phyloP scores from a whole-genome alignment of 345 rosid species.

The Pugionium cornutum region DNA sequence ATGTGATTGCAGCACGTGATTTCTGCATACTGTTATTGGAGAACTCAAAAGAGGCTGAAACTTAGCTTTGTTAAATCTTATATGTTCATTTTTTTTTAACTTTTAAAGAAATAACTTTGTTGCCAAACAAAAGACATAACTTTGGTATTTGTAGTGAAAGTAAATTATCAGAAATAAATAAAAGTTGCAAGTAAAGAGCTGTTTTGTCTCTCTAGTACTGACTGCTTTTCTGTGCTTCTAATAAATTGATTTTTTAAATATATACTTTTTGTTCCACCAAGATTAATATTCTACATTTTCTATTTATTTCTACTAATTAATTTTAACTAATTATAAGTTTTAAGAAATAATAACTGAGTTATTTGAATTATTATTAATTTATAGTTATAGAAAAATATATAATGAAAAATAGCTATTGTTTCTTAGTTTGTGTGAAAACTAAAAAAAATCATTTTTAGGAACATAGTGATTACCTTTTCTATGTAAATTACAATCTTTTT shows the following conservation, averaged over 20 bases:
- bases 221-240: not conserved
- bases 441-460: no score
- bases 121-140: not conserved
- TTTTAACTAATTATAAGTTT: no score
- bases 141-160: not conserved
- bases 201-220: slow-evolving; percentile 38
- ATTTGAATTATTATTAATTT: no score
- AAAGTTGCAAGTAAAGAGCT: slow-evolving; percentile 38
- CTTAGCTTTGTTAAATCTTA: slow-evolving; percentile 33
- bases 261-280: not conserved
- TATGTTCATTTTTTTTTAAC: not conserved
- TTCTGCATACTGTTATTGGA: slow-evolving; percentile 40
- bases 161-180: slow-evolving; percentile 20
- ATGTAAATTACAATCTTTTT: no score
- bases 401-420: no score
- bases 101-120: no score
- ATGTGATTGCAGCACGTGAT: slow-evolving; percentile 42
- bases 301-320: not conserved
- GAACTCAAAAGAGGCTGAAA: slow-evolving; percentile 41
- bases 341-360: no score
- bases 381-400: no score
- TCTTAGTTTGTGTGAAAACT: no score
- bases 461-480: no score
- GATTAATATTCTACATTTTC: not conserved
- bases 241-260: not conserved